Percentiles rank a stretch among this genome's conserved stretches.
These are phyloP conservation scores for Penicillium sp. DNA, from an alignment of 2,329 filamentous ascomycete genomes.

Conservation along the genomic window DNA sequence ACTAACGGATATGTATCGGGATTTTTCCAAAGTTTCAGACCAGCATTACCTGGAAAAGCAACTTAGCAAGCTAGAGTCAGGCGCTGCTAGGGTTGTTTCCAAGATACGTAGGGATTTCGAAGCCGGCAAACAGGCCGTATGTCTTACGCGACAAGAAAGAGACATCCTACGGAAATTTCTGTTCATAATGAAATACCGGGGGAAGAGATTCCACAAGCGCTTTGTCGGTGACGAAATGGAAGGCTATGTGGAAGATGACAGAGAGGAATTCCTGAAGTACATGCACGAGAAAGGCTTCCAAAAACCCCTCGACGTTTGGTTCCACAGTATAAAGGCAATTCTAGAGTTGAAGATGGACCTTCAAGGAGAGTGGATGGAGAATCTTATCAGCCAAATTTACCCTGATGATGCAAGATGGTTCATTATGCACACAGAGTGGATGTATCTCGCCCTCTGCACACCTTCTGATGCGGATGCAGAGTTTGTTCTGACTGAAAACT, in stretches of 20 bases:
- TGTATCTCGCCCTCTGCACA: slow-evolving; percentile 30
- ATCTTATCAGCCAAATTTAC: slow-evolving; percentile 24
- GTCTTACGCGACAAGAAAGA: slow-evolving; percentile 28
- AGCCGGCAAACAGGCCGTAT: slow-evolving; percentile 16
- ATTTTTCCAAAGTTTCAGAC: slow-evolving; percentile 19
- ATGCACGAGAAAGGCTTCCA: slow-evolving; percentile 27
- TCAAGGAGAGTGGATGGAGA: slow-evolving; percentile 22
- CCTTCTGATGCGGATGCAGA: slow-evolving; percentile 23
- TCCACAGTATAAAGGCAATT: slow-evolving; percentile 29
- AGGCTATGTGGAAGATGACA: slow-evolving; percentile 31
- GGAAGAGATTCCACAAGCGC: slow-evolving; percentile 29
- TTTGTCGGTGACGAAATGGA: slow-evolving; percentile 33
- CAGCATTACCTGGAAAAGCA: slow-evolving; percentile 25
- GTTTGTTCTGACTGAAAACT: slow-evolving; percentile 32
- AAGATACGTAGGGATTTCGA: slow-evolving; percentile 18
- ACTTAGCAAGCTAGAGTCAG: slow-evolving; percentile 24
- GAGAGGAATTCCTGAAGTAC: slow-evolving; percentile 23
- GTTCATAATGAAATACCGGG: slow-evolving; percentile 46
- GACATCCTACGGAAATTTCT: slow-evolving; percentile 44
- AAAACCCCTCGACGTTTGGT: slow-evolving; percentile 32
- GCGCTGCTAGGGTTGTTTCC: slow-evolving; percentile 21
- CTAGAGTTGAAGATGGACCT: slow-evolving; percentile 29
- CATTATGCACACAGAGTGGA: slow-evolving; percentile 21
- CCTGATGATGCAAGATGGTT: slow-evolving; percentile 29
- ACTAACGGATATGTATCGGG: slow-evolving; percentile 30